A percentile compares a stretch with the other conserved stretches of the same genome.
Evolutionary conservation across 73 alveolate genomes (phyloP).

Genomic region (Paramecium primaurelia): DNA sequence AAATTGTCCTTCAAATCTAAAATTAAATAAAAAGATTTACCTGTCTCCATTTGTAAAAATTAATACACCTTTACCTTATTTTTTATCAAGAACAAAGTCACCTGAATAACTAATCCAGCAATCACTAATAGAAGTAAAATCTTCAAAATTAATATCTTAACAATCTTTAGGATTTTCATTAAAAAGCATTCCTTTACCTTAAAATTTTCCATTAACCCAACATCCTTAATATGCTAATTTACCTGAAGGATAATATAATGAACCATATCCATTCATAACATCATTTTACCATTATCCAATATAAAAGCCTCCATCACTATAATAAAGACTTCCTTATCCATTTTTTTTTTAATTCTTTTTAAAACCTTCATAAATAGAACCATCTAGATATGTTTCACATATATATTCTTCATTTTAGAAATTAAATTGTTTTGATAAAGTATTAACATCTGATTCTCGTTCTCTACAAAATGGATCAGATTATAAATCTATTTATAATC

Average conservation of each 20-base stretch:
- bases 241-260: slow-evolving; percentile 38
- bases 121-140: background rate
- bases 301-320: slow-evolving; percentile 16
- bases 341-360: background rate
- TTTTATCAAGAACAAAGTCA: background rate
- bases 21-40: background rate
- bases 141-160: background rate
- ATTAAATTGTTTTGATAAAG: background rate
- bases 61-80: slow-evolving; percentile 43
- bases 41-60: slow-evolving; percentile 20
- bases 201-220: slow-evolving; percentile 4
- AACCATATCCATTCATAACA: slow-evolving; percentile 24
- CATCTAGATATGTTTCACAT: slow-evolving; percentile 29
- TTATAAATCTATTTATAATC: background rate
- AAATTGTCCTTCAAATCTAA: slow-evolving; percentile 16
- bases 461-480: slow-evolving; percentile 15
- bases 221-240: slow-evolving; percentile 25
- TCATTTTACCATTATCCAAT: slow-evolving; percentile 45
- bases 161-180: slow-evolving; percentile 18
- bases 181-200: slow-evolving; percentile 38
- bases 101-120: slow-evolving; percentile 27
- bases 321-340: slow-evolving; percentile 19
- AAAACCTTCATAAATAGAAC: slow-evolving; percentile 38
- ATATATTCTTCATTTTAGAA: slow-evolving; percentile 14
- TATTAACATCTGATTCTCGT: background rate